Percentiles rank a stretch among this genome's conserved stretches.
Evolutionary conservation across 768 basidiomycete genomes (phyloP).

Genomic region (Phlegmacium glaucopus): DNA sequence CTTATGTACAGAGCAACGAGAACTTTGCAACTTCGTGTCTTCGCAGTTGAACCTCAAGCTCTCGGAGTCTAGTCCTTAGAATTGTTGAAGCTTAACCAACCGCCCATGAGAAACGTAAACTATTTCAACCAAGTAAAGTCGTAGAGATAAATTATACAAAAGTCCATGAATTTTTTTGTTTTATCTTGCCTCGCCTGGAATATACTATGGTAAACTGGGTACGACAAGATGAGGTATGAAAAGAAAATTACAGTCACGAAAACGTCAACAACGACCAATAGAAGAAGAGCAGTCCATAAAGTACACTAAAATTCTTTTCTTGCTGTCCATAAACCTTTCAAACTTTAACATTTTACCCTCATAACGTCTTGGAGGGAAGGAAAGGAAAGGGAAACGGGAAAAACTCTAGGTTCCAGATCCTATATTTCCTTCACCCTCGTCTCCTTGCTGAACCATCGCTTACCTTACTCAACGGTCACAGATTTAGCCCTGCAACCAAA

Average conservation of each 20-base stretch:
- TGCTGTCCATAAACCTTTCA: constrained; percentile 9
- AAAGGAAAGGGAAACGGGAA: background rate
- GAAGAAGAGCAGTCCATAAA: constrained; percentile 18
- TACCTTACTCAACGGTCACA: constrained; percentile 62
- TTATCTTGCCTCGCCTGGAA: background rate
- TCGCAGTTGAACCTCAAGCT: no score
- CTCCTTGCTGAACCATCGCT: no score
- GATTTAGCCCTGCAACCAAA: constrained; percentile 59
- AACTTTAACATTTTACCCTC: no score
- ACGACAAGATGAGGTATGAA: background rate
- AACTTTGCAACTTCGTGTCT: no score
- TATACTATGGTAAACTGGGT: background rate
- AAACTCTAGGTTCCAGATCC: background rate
- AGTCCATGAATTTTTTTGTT: background rate
- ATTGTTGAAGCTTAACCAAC: no score
- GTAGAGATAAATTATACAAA: background rate
- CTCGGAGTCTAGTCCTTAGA: no score
- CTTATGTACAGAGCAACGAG: no score
- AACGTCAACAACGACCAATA: background rate
- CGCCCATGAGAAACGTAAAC: no score
- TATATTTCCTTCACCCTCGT: no score
- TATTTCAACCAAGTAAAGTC: no score
- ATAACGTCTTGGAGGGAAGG: background rate
- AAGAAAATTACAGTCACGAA: background rate
- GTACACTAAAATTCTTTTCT: constrained; percentile 24